These are phyloP conservation scores for thale cress (Arabidopsis thaliana) DNA, from an alignment of 345 rosid genomes.

Conservation along the genomic window TAIR10.1 NC_003071.7:16370001-16370500, in stretches of 20 bases:
- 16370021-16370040: slow-evolving; percentile 12
- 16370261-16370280: neutral
- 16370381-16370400: neutral
- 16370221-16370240: too few relatives aligned
- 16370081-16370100: neutral
- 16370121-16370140: neutral
- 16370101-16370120: neutral
- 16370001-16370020: slow-evolving; percentile 19
- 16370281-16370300: neutral
- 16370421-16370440: slow-evolving; percentile 10
- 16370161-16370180: neutral
- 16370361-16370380: slow-evolving; percentile 3
- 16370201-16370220: neutral
- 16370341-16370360: neutral
- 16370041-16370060: neutral
- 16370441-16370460: slow-evolving; percentile 23
- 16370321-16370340: neutral
- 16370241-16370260: neutral
- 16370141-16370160: neutral
- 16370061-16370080: too few relatives aligned
- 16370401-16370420: slow-evolving; percentile 34
- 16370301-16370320: neutral
- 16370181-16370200: neutral
- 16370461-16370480: neutral
- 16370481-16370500: neutral